A percentile compares a stretch with the other conserved stretches of the same genome.
These are phyloP conservation scores for Ichthyophthirius multifiliis DNA, from an alignment of 169 alveolate species.

Conservation along the genomic window DNA sequence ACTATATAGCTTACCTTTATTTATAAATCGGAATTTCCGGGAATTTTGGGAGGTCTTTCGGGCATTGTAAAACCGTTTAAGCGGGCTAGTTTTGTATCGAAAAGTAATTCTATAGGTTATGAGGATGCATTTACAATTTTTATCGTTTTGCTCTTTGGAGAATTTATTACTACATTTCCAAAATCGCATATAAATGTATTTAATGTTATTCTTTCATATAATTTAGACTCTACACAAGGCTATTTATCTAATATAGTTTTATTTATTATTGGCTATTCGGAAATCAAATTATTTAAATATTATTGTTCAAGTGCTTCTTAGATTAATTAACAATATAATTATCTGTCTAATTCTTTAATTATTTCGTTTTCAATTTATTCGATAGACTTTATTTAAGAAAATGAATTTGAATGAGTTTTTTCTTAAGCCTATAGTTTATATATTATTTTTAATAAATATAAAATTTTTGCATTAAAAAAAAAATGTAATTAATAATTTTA, in stretches of 20 bases:
- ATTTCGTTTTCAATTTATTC: constrained; percentile 35
- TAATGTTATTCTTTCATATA: constrained; percentile 43
- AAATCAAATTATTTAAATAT: neutral
- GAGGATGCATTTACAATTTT: constrained; percentile 75
- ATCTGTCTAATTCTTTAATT: constrained; percentile 24
- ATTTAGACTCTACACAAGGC: constrained; percentile 40
- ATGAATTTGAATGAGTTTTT: neutral
- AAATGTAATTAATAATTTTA: constrained; percentile 20
- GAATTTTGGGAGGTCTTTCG: constrained; percentile 60
- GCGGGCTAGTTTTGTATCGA: constrained; percentile 74
- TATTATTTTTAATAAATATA: neutral
- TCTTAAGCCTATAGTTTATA: constrained; percentile 7
- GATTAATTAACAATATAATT: constrained; percentile 28
- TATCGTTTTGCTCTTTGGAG: constrained; percentile 61
- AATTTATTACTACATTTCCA: constrained; percentile 86
- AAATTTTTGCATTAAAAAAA: neutral
- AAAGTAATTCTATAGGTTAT: constrained; percentile 56
- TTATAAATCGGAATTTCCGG: constrained; percentile 55
- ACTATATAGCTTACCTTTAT: constrained; percentile 72
- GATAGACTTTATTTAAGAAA: constrained; percentile 12
- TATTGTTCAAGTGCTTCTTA: neutral
- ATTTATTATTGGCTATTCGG: neutral
- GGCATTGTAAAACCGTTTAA: constrained; percentile 83
- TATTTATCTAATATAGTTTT: constrained; percentile 20
- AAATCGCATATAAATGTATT: constrained; percentile 87